Base-by-base conservation (phyloP, 306 rosid species). In the Inga leiocalycina region DNA sequence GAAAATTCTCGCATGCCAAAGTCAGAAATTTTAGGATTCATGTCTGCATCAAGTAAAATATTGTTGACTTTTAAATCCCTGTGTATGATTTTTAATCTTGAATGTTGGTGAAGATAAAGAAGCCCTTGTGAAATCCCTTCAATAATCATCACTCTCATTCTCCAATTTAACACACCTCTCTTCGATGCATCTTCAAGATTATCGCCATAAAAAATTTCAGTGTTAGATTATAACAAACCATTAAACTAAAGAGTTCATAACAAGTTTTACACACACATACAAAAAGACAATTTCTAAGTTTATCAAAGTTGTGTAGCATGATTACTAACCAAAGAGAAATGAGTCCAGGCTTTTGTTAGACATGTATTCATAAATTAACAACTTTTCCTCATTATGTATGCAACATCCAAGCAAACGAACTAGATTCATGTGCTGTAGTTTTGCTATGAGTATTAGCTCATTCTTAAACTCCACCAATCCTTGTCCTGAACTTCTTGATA, bases 371-470 rank as follows among this genome's bases (percentile, higher is more conserved):
- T 27, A 64, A 64, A 64, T 7, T 6, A 64, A 11, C 69, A 64
- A 2, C 39, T 12, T 30, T 5, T 64, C 20, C 3, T 64, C 39
- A 1, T 2, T 1, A 2, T 64, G 39, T 64, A 12, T 13, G 20
- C 8, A 64, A 13, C 69, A 64, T 3, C 88, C 84, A 12, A 78
- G 34, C 27, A 85, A 56, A 2, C 57, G 46, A 15, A 79, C 81
- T 3, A 82, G 78, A 85, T 85, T 74, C 32, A n/a, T 71, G 56
- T 79, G 84, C 1, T 82, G 84, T 15, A 86, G 71, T 71, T 69
- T 78, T 74, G 19, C 67, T 69, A 79, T 77, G 5, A 86, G 44
- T 32, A 3, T 10, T 8, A 85, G 4, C 20, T 85, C 88, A 71
- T 76, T 85, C 41, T 62, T 71, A 22, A 85, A 81, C 68, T 85